phyloP scores from a whole-genome alignment of 108 stramenopile genomes.

The Hondaea fermentalgiana region DNA sequence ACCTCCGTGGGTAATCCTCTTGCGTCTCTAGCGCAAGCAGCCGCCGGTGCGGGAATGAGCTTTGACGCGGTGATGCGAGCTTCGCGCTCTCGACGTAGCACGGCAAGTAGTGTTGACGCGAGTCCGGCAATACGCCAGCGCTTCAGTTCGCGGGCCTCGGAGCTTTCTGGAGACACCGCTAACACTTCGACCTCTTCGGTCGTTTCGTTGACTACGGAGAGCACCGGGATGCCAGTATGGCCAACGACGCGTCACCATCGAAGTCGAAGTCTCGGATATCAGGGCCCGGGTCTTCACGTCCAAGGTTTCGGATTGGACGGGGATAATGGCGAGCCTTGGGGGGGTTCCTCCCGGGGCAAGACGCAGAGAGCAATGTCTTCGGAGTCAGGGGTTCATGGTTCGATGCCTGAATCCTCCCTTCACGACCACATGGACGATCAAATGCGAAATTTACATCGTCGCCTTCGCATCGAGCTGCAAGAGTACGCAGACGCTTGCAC shows the following conservation, averaged over 20 bases:
- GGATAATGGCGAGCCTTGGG: not conserved
- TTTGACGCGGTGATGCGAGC: too few relatives aligned
- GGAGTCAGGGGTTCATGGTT: too few relatives aligned
- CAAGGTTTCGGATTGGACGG: not conserved
- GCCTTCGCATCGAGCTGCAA: not conserved
- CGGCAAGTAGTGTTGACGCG: not conserved
- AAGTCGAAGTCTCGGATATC: not conserved
- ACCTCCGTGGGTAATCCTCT: not conserved
- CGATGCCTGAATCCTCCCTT: not conserved
- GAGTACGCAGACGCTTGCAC: not conserved
- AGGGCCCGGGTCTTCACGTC: not conserved
- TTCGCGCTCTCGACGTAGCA: not conserved
- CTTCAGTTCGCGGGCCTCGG: not conserved
- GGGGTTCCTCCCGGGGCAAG: not conserved
- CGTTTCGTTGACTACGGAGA: not conserved
- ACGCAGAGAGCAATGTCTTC: not conserved
- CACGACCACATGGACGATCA: not conserved
- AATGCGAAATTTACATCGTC: not conserved
- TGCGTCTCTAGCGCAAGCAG: not conserved
- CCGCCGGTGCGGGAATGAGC: too few relatives aligned
- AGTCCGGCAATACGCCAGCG: not conserved
- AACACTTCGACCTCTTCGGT: not conserved
- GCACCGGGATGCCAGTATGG: not conserved
- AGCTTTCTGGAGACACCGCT: not conserved
- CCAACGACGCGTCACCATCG: not conserved